A percentile compares a stretch with the other conserved stretches of the same genome.
Conservation (phyloP, 805 yeast species). For the Candida awuae region DNA sequence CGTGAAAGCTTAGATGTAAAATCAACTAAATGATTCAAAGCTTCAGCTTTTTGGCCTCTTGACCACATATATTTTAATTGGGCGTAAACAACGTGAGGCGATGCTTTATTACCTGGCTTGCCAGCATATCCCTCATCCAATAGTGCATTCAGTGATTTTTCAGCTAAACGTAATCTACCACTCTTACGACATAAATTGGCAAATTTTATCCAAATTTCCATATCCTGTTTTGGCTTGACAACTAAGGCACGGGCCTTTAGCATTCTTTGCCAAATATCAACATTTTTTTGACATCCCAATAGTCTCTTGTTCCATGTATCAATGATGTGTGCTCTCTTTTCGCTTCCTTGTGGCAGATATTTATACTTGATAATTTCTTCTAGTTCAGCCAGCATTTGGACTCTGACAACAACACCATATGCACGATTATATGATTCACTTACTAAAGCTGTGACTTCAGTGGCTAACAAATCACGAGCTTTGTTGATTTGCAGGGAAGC, state of each 20-base stretch:
- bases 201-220: constrained; percentile 97
- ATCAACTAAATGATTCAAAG: constrained; percentile 75
- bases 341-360: constrained; percentile 74
- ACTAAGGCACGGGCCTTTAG: constrained; percentile 88
- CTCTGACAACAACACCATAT: constrained; percentile 91
- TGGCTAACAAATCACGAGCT: constrained; percentile 84
- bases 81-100: constrained; percentile 96
- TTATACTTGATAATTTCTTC: constrained; percentile 93
- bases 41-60: constrained; percentile 80
- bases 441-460: constrained; percentile 89
- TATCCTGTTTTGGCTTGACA: constrained; percentile 89
- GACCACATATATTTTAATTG: constrained; percentile 97
- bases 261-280: constrained; percentile 98
- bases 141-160: constrained; percentile 75
- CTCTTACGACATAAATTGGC: constrained; percentile 94
- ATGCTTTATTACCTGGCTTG: constrained; percentile 55
- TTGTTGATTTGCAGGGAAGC: constrained; percentile 70
- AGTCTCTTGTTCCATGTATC: constrained; percentile 92
- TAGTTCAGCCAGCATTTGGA: constrained; percentile 93
- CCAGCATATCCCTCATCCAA: constrained; percentile 53
- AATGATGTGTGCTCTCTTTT: constrained; percentile 67
- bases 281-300: constrained; percentile 91
- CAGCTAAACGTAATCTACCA: constrained; percentile 86
- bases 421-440: constrained; percentile 96
- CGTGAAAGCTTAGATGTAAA: constrained; percentile 87